These are phyloP conservation scores for Malus hybrid DNA, from an alignment of 331 rosid species.

Conservation along the genomic window DNA sequence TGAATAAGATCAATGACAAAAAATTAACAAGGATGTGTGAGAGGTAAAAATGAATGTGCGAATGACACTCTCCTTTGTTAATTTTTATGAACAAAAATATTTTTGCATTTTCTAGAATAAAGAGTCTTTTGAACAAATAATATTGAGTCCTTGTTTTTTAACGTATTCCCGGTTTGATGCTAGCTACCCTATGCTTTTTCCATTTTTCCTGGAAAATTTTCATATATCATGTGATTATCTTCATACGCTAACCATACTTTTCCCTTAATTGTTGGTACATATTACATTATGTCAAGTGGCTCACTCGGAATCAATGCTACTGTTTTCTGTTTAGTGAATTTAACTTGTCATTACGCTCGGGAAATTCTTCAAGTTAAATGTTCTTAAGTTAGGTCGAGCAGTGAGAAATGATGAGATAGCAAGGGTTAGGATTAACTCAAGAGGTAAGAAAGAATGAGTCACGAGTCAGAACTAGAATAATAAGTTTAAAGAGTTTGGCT, in stretches of 20 bases:
- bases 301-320: not conserved
- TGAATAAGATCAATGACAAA: too few species aligned
- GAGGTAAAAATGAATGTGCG: too few species aligned
- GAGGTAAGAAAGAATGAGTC: too few species aligned
- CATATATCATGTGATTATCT: not conserved
- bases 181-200: not conserved
- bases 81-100: too few species aligned
- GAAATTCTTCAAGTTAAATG: not conserved
- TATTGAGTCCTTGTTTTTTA: not conserved
- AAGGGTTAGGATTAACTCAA: too few species aligned
- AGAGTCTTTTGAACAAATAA: not conserved
- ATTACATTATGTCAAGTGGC: not conserved
- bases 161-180: not conserved
- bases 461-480: too few species aligned
- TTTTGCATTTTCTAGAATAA: not conserved
- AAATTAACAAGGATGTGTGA: too few species aligned
- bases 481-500: too few species aligned
- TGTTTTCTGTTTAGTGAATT: not conserved
- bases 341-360: not conserved
- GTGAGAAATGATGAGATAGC: too few species aligned
- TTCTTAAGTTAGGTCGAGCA: too few species aligned
- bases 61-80: too few species aligned
- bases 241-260: not conserved
- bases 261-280: not conserved
- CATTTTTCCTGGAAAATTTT: not conserved